Conservation (phyloP, 2,329 filamentous ascomycete genomes). For the Penicillium hordei region DNA sequence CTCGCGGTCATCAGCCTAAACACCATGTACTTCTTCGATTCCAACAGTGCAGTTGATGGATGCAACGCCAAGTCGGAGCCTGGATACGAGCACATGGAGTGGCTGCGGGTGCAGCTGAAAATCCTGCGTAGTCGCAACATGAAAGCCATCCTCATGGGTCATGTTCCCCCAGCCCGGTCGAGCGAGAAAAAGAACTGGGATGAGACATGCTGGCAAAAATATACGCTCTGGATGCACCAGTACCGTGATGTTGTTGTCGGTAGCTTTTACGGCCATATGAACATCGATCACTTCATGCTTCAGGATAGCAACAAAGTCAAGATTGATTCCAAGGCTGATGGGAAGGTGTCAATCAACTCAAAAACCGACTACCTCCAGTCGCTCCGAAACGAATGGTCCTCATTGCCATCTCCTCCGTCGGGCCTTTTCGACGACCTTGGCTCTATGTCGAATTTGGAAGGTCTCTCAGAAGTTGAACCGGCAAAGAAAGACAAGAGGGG, state of each 20-base stretch:
- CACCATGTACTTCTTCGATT: conserved; percentile 92
- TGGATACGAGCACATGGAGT: conserved; percentile 93
- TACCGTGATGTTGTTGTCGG: conserved; percentile 86
- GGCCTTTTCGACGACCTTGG: conserved; percentile 19
- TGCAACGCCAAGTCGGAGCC: conserved; percentile 77
- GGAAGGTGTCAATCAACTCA: conserved; percentile 63
- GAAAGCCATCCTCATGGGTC: conserved; percentile 92
- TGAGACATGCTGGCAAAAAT: conserved; percentile 98
- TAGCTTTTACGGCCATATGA: conserved; percentile 91
- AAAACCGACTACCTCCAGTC: conserved; percentile 78
- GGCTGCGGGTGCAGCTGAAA: conserved; percentile 85
- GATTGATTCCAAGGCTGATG: conserved; percentile 45
- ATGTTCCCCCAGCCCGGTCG: conserved; percentile 88
- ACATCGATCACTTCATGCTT: conserved; percentile 94
- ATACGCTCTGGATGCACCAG: conserved; percentile 83
- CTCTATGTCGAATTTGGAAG: conserved; percentile 1
- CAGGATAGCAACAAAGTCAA: conserved; percentile 80
- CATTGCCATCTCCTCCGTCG: conserved; percentile 60
- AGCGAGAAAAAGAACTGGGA: conserved; percentile 87
- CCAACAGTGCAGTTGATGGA: conserved; percentile 90
- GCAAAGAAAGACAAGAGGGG: conserved; percentile 44
- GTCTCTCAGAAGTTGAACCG: conserved; percentile 5
- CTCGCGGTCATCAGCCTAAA: conserved; percentile 93
- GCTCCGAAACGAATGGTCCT: conserved; percentile 73
- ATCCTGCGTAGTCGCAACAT: conserved; percentile 78